Base-by-base conservation (phyloP, 164 flowering plant genomes). In the Malania oleifera region DNA sequence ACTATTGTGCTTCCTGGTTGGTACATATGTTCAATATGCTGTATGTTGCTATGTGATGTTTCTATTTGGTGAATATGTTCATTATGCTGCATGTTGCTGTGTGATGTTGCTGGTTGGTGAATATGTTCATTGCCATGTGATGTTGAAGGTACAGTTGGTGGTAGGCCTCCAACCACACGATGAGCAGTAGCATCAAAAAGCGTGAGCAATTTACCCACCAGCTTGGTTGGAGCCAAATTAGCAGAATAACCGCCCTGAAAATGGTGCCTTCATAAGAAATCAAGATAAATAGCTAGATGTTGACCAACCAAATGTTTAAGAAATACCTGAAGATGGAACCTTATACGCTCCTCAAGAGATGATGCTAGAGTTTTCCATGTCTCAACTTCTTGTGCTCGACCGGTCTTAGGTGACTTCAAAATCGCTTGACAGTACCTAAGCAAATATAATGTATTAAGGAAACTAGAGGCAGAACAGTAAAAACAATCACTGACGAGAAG, bases 351-450 rank as follows among this genome's bases (percentile, higher is more conserved):
- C 77, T 93, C 96, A 43, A 93, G 86, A 43, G 96, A 85, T 18
- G 70, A 66, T 39, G 74, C 79, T 53, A 82, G 66, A n/a, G 80
- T 85, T 63, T 72, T 85, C 87, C 85, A 83, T 28, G 73, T 66
- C 53, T 91, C 99, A 15, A 81, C 87, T 66, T 91, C 99, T 25
- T 91, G 80, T 17, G 80, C 68, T 68, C 96, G 87, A 9, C 96
- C 85, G 68, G 91, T 86, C 76, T 88, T 93, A 48, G 91, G 63
- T 48, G 87, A 74, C 68, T 83, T 93, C 41, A 70, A 51, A 40
- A 88, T 69, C 9, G 93, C 85, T 66, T 93, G 97, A 70, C 97
- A 90, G 60, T 93, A 95, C 76, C 99, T 95, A 74, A 56, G 61
- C 34, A 11, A 64, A 62, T 47, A 45, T 29, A 9, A 59, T 17